Evolutionary conservation across 2,329 filamentous ascomycete genomes (phyloP), one percentile per base, ranked within the genome.

Genomic region (Chaetomium olivaceum): DNA sequence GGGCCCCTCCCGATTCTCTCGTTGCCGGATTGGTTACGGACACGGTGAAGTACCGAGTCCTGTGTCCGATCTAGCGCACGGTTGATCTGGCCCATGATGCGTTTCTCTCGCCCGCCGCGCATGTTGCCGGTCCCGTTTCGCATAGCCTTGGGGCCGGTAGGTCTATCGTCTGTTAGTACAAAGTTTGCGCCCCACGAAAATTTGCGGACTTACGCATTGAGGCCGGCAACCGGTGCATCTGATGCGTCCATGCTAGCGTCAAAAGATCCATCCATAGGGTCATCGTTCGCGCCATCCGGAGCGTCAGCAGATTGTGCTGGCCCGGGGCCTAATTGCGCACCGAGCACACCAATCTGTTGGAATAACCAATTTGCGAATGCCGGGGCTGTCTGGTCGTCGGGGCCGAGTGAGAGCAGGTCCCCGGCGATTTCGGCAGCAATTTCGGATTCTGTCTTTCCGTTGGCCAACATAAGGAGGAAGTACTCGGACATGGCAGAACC

Each of bases 331-430:
- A 89, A 73, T 75, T 89, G 87, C 58, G 81, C 80, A 73, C 89
- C 87, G 68, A 95, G 81, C 14, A 80, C 69, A 55, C 90, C 87
- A 67, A 97, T 89, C 76, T 96, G 91, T 63, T 93, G 87, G 75
- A 98, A 98, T n/a, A 99, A 82, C 95, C 95, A 99, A 75, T 84
- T 85, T 68, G 93, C 89, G 76, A 99, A 98, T 62, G 93, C 89
- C 68, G 86, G 87, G 8, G 92, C 92, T 70, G 89, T 89, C 59
- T 90, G 87, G 72, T 97, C 94, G 67, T 96, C 93, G 56, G 92
- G 88, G 2, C 88, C 87, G 4, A 97, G 85, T 64, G 88, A 88
- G 2, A 99, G 85, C 51, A 99, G 85, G 73, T 99, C 95, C 70
- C 89, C 90, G 1, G 93, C 91, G 16, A 99, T 87, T 76, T 99